These are phyloP conservation scores for Erythrobasidium hasegawianum DNA, from an alignment of 1,284 basidiomycete genomes.

Conservation along the genomic window DNA sequence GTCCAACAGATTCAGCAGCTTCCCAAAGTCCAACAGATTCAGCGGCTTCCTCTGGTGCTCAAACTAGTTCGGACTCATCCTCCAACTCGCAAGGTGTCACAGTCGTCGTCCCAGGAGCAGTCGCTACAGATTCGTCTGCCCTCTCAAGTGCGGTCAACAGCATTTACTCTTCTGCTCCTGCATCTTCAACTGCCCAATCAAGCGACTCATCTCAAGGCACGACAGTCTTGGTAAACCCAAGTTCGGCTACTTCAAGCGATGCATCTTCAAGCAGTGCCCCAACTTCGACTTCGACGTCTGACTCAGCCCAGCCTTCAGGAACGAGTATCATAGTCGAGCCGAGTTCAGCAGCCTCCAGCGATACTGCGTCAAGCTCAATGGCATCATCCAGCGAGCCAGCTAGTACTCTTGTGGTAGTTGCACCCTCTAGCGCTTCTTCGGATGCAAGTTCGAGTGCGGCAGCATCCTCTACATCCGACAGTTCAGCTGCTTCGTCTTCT, in stretches of 20 bases:
- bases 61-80: no score
- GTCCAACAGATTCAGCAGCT: no score
- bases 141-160: background rate
- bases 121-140: background rate
- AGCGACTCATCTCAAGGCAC: background rate
- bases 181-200: no score
- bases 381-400: background rate
- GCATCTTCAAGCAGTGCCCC: background rate
- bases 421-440: slow-evolving; percentile 1
- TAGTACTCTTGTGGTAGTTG: background rate
- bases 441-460: background rate
- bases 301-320: background rate
- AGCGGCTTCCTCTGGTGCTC: no score
- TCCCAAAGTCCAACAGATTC: no score
- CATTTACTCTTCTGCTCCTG: slow-evolving; percentile 1
- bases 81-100: no score
- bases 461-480: background rate
- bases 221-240: background rate
- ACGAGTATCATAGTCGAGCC: background rate
- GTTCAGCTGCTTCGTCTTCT: slow-evolving; percentile 1
- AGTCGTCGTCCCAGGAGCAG: no score
- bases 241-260: background rate
- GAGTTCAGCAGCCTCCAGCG: background rate
- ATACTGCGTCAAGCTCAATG: background rate
- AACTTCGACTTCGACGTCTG: no score